Evolutionary conservation across 2,329 filamentous ascomycete species (phyloP).

Genomic region (Sporothrix brunneoviolacea): DNA sequence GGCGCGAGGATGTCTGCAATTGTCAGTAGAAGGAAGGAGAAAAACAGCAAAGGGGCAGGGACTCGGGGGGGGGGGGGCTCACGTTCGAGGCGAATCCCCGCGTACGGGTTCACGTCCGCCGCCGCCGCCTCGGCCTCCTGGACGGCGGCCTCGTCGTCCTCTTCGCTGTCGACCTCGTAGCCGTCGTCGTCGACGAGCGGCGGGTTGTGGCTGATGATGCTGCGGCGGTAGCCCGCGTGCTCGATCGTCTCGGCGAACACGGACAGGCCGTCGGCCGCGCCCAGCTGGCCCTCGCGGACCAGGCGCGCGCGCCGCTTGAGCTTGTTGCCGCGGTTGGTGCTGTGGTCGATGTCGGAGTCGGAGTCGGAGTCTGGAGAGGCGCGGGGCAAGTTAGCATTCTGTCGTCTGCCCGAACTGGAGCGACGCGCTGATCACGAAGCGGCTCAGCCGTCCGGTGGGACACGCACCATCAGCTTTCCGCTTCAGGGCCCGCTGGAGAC

Average conservation of each 20-base stretch:
- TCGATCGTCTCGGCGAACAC: slow-evolving; percentile 59
- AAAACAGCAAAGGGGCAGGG: not conserved
- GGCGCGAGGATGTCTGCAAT: slow-evolving; percentile 67
- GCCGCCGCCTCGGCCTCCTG: slow-evolving; percentile 55
- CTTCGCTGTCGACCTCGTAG: slow-evolving; percentile 66
- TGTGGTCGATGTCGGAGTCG: slow-evolving; percentile 62
- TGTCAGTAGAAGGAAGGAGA: too few species aligned
- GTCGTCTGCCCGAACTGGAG: not conserved
- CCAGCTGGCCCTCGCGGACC: slow-evolving; percentile 62
- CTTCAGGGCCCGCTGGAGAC: slow-evolving; percentile 20
- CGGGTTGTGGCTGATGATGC: slow-evolving; percentile 69
- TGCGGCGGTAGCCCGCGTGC: slow-evolving; percentile 64
- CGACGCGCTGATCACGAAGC: too few species aligned
- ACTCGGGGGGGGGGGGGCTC: slow-evolving; percentile 6
- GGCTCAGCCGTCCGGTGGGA: too few species aligned
- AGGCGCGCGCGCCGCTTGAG: slow-evolving; percentile 69
- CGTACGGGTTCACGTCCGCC: slow-evolving; percentile 69
- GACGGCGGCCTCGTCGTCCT: slow-evolving; percentile 57
- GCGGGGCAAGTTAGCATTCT: not conserved
- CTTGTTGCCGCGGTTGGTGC: slow-evolving; percentile 72
- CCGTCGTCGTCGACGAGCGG: slow-evolving; percentile 70
- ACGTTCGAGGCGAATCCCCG: slow-evolving; percentile 66
- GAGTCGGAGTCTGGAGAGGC: slow-evolving; percentile 63
- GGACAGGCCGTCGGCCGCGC: slow-evolving; percentile 57
- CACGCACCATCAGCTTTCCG: slow-evolving; percentile 20